Evolutionary conservation across 2,329 filamentous ascomycete species (phyloP).

Genomic region (Aspergillus viridinutans): DNA sequence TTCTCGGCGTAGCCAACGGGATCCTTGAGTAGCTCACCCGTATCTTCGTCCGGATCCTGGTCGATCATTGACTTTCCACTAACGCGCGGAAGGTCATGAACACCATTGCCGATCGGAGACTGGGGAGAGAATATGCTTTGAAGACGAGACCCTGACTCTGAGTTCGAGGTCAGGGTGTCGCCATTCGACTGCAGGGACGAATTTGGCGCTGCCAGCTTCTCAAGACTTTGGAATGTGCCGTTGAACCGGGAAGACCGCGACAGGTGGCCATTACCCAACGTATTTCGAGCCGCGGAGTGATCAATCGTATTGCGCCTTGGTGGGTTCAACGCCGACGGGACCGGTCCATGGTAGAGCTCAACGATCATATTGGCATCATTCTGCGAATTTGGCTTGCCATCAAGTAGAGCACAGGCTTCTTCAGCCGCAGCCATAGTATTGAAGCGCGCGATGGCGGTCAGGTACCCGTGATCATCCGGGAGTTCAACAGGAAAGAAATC

Average conservation of each 20-base stretch:
- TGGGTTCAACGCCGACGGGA: conserved; percentile 28
- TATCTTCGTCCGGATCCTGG: conserved; percentile 61
- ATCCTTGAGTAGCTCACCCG: conserved; percentile 59
- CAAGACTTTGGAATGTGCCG: conserved; percentile 57
- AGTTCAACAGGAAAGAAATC: conserved; percentile 54
- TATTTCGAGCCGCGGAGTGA: conserved; percentile 36
- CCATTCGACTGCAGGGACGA: conserved; percentile 44
- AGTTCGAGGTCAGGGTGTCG: conserved; percentile 48
- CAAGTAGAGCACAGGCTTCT: conserved; percentile 55
- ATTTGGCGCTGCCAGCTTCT: conserved; percentile 51
- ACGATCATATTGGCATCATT: conserved; percentile 57
- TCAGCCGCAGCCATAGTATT: conserved; percentile 53
- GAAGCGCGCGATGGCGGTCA: conserved; percentile 58
- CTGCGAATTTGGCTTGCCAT: conserved; percentile 60
- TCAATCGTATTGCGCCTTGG: conserved; percentile 53
- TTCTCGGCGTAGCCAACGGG: conserved; percentile 67
- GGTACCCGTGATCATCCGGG: conserved; percentile 54
- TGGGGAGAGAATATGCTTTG: conserved; percentile 59
- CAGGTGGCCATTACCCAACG: conserved; percentile 39
- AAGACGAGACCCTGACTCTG: conserved; percentile 47
- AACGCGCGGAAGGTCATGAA: conserved; percentile 48
- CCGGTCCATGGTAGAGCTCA: conserved; percentile 47
- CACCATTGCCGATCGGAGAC: conserved; percentile 54
- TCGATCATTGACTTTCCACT: conserved; percentile 62
- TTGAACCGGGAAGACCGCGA: conserved; percentile 57